Percentiles rank a stretch among this genome's conserved stretches.
phyloP scores from a whole-genome alignment of 768 basidiomycete genomes.

The Russula ochroleuca region DNA sequence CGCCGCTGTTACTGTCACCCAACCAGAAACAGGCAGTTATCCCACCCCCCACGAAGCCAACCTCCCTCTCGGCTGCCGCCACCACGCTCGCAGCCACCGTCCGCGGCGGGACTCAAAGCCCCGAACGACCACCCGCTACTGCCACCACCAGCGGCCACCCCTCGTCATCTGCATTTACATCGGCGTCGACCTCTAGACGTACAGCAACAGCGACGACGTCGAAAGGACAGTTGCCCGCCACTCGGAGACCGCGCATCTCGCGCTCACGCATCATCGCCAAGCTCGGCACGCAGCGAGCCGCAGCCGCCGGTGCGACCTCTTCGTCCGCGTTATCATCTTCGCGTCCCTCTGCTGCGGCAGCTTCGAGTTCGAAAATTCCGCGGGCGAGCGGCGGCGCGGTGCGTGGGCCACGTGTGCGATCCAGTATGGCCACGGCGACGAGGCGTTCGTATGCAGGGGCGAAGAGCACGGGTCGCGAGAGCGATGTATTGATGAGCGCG shows the following conservation, averaged over 20 bases:
- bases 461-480: constrained; percentile 31
- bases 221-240: constrained; percentile 35
- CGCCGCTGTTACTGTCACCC: constrained; percentile 41
- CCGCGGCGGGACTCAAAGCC: neutral
- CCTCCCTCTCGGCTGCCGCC: constrained; percentile 33
- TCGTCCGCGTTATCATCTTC: neutral
- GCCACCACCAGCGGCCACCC: neutral
- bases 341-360: constrained; percentile 18
- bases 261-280: constrained; percentile 76
- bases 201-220: constrained; percentile 28
- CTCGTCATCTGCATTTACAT: neutral
- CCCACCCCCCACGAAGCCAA: constrained; percentile 24
- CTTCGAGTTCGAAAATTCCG: constrained; percentile 15
- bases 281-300: constrained; percentile 66
- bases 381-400: constrained; percentile 16
- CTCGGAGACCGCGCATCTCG: constrained; percentile 72
- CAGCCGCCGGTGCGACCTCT: constrained; percentile 23
- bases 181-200: neutral
- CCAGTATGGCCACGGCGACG: constrained; percentile 42
- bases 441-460: constrained; percentile 36
- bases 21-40: constrained; percentile 25
- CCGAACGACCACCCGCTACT: neutral
- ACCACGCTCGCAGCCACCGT: constrained; percentile 27
- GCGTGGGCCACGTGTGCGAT: constrained; percentile 37
- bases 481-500: constrained; percentile 52